These are phyloP conservation scores for Pelomyxa schiedti DNA, from an alignment of 78 protist genomes.

Conservation along the genomic window DNA sequence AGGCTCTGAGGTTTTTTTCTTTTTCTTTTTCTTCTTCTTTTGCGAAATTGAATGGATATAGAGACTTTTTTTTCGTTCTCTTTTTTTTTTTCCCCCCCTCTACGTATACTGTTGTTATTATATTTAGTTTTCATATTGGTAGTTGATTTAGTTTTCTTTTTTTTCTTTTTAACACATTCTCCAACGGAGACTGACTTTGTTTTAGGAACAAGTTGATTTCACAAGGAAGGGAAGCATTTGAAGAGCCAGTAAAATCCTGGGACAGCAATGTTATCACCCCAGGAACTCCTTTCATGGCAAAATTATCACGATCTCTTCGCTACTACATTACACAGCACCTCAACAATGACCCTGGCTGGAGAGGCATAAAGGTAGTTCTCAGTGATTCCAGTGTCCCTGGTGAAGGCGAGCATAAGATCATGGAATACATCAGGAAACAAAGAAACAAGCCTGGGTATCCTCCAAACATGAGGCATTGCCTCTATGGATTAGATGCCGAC, in stretches of 20 bases:
- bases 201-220: not conserved
- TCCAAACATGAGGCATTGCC: conserved; percentile 62
- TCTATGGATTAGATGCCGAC: conserved; percentile 94
- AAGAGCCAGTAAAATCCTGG: conserved; percentile 18
- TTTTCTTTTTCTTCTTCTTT: not conserved
- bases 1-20: conserved; percentile 7
- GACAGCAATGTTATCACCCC: conserved; percentile 95
- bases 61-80: not conserved
- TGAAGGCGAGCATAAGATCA: conserved; percentile 99
- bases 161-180: not conserved
- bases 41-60: too few species aligned
- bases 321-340: conserved; percentile 63
- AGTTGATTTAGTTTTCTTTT: not conserved
- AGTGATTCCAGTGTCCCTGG: conserved; percentile 71
- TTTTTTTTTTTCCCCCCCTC: not conserved
- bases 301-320: conserved; percentile 55
- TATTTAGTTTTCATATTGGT: not conserved
- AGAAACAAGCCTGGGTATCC: conserved; percentile 64
- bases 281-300: conserved; percentile 92
- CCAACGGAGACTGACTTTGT: not conserved
- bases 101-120: not conserved
- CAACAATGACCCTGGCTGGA: conserved; percentile 75
- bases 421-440: conserved; percentile 87
- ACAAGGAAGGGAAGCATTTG: not conserved
- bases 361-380: not conserved